Base-by-base conservation (phyloP, 2,329 filamentous ascomycete genomes). In the Epicoccum nigrum region DNA sequence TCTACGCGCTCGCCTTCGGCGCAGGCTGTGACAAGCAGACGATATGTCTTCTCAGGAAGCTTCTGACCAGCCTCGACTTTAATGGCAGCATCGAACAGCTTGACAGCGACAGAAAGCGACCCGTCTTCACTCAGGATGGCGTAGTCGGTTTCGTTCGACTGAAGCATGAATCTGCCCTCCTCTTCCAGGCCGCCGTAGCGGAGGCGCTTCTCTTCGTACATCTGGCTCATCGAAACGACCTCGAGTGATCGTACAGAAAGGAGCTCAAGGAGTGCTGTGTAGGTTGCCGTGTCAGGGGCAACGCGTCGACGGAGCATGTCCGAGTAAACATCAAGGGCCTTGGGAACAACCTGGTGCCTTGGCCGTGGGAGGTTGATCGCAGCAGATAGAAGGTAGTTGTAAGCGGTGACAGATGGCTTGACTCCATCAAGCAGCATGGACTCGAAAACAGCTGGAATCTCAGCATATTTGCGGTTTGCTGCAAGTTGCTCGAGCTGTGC, bases 261-360 rank as follows among this genome's bases (percentile, higher is more conserved):
- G 31, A 97, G 79, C 51, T 88, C 86, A 47, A 99, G 89, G 15
- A 99, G 80, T 27, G 92, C 92, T 68, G 91, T 86, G 75, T 96
- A 97, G 0, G 93, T 97, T 50, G 89, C 84, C 45, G 86, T 86
- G 70, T 97, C 88, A 7, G 93, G 92, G 16, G 83, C 77, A 19
- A 97, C 87, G 62, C 87, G 88, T 59, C 92, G 88, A 59, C 88
- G 86, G 62, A 96, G 85, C 94, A 99, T 97, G 71, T 97, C 92
- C 13, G 92, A 88, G 73, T 97, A 99, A 44, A 99, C 89, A 76
- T 96, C 92, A 44, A 97, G 82, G 4, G 91, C 92, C 77, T 96
- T 96, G 55, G 91, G 88, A 12, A 96, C 90, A 44, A 94, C 86
- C 76, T 95, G 89, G 45, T 88, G 88, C 73, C 87, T 89, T 72